Evolutionary conservation across 1,284 basidiomycete species (phyloP).

Genomic region (Apiotrichum sp.): DNA sequence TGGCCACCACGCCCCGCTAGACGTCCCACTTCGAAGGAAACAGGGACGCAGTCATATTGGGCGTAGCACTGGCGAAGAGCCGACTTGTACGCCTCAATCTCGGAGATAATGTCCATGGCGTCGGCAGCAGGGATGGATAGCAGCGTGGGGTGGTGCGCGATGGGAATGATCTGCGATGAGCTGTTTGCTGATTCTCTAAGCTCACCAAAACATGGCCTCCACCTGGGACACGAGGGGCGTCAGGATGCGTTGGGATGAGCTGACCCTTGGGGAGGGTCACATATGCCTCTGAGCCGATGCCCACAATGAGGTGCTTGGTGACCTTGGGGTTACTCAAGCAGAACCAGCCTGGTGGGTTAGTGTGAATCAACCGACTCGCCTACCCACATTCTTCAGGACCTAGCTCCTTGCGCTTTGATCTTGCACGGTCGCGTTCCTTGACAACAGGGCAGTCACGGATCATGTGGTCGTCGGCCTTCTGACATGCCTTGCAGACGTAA

Average conservation of each 20-base stretch:
- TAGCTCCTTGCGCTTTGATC: slow-evolving; percentile 46
- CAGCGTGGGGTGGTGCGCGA: slow-evolving; percentile 61
- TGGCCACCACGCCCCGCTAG: slow-evolving; percentile 81
- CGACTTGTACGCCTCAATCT: slow-evolving; percentile 75
- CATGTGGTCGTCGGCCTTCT: slow-evolving; percentile 65
- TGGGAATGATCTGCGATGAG: slow-evolving; percentile 62
- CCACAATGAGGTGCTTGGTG: slow-evolving; percentile 89
- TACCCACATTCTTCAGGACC: slow-evolving; percentile 55
- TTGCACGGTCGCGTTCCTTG: slow-evolving; percentile 50
- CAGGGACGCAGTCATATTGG: slow-evolving; percentile 60
- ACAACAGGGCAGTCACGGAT: slow-evolving; percentile 76
- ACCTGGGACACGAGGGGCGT: slow-evolving; percentile 64
- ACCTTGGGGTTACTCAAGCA: slow-evolving; percentile 83
- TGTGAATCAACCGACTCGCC: background rate
- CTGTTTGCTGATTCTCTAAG: background rate
- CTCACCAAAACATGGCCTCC: slow-evolving; percentile 77
- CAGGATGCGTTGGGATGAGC: slow-evolving; percentile 63
- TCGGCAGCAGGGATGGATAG: slow-evolving; percentile 68
- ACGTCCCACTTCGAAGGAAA: slow-evolving; percentile 83
- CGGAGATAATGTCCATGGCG: slow-evolving; percentile 64
- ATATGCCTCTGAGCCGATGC: slow-evolving; percentile 87
- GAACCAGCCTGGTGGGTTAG: slow-evolving; percentile 71
- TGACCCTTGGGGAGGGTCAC: slow-evolving; percentile 89
- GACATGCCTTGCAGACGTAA: slow-evolving; percentile 82
- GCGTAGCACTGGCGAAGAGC: slow-evolving; percentile 67